Evolutionary conservation across 1,284 basidiomycete species (phyloP).

Genomic region (Puccinia triticina): DNA sequence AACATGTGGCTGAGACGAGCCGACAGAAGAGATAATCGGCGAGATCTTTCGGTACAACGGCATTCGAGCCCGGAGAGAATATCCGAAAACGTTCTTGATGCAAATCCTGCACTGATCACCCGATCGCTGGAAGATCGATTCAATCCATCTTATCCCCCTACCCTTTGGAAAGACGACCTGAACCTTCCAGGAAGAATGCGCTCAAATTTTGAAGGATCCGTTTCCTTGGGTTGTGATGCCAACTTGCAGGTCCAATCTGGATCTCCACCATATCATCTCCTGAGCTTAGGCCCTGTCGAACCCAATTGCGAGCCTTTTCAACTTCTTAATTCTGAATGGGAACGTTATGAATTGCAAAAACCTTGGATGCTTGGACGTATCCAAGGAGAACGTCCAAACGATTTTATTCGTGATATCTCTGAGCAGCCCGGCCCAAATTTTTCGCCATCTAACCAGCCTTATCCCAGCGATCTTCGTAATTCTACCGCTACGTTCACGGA

Average conservation of each 20-base stretch:
- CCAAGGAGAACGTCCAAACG: background rate
- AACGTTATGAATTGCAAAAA: conserved; percentile 22
- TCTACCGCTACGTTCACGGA: background rate
- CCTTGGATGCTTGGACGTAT: conserved; percentile 12
- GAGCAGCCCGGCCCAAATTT: background rate
- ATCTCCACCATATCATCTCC: conserved; percentile 9
- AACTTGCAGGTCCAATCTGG: background rate
- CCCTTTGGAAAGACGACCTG: conserved; percentile 32
- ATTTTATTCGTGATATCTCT: background rate
- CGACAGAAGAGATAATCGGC: conserved; percentile 1
- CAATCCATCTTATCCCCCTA: background rate
- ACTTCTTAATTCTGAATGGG: conserved; percentile 11
- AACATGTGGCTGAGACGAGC: conserved; percentile 14
- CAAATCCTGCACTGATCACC: background rate
- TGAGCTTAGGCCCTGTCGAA: conserved; percentile 22
- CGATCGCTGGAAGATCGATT: background rate
- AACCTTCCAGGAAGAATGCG: background rate
- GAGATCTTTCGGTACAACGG: background rate
- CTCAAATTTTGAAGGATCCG: background rate
- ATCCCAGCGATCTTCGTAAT: background rate
- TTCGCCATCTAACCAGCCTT: background rate
- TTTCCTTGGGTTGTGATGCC: background rate
- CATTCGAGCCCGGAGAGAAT: conserved; percentile 7
- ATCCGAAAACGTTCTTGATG: background rate
- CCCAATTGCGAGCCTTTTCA: conserved; percentile 16